Evolutionary conservation across 768 basidiomycete species (phyloP), one percentile per base, ranked within the genome.

Genomic region (Amyloporia xantha): DNA sequence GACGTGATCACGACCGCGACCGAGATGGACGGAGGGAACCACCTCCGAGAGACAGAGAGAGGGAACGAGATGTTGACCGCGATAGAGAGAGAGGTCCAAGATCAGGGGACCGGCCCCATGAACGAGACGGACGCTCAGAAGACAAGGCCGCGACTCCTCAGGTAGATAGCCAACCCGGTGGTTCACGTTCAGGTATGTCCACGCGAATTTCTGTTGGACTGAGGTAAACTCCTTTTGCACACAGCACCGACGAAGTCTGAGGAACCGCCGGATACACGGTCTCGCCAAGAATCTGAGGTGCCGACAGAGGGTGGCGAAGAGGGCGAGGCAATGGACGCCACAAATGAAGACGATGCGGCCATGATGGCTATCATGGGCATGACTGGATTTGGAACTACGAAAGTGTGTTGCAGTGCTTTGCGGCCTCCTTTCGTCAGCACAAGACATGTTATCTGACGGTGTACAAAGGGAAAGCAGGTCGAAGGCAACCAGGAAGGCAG

Each of bases 341-440:
- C 75, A n/a, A 72, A 73, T 49, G 82, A 79, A 12, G 87, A 86
- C 35, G 86, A 88, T 20, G 77, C 78, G 41, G 83, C 79, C 47
- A 91, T 96, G 82, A 88, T 86, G 78, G 79, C 84, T 30, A 76
- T 81, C 74, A 95, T 98, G 90, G 94, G 95, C 36, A 68, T 98
- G 58, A 60, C 67, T 40, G 89, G 91, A 9, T 98, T 98, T 62
- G 91, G 87, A 9, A 75, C 82, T 0, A 95, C 95, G 0, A 96
- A 97, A 74, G 93, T 90, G 58, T 20, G 55, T 40, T 21, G 7
- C n/a, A 15, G 3, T 25, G 47, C 26, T 43, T 35, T 19, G 41
- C 13, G 5, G 28, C n/a, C n/a, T n/a, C n/a, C n/a, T n/a, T n/a
- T n/a, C n/a, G n/a, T n/a, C n/a, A n/a, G n/a, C n/a, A n/a, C n/a